Evolutionary conservation across 352 stramenopile species (phyloP), one percentile per base, ranked within the genome.

Genomic region (Peronosclerospora sorghi): DNA sequence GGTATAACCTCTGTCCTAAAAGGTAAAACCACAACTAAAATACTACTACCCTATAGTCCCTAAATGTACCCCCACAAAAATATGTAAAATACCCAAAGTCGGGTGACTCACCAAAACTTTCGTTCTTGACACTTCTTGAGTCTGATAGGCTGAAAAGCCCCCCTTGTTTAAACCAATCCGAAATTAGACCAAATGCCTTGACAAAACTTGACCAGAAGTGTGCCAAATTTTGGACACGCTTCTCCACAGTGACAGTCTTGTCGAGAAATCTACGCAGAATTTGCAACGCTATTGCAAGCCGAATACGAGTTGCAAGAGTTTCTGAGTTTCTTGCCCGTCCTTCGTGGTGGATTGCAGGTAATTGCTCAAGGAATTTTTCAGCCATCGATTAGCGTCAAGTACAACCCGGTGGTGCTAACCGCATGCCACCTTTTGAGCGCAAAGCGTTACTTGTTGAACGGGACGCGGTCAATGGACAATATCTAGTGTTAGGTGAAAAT

Each of bases 341-440:
- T 83, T 6, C 70, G 77, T 13, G 81, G 78, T 8, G 81, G 81
- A 0, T 68, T 93, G 17, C 76, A 89, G 45, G 75, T 73, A 1
- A 72, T 93, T 41, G 81, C 81, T 5, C 78, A 91, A 41, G 81
- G 81, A 10, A 85, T 93, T 15, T 93, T 90, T 38, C 81, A 93
- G 47, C 48, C 76, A 18, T 89, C 73, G 1, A 91, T 91, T 46
- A 82, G 78, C 27, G 77, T 93, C 54, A 91, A 93, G 56, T 74
- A 91, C 64, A 93, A 93, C 52, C 89, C 81, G 0, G 78, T 93
- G 29, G 56, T 89, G 23, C 54, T 93, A 57, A 70, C 26, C 63
- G 83, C 32, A 89, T 90, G 77, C 54, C 75, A 0, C 51, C 46
- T 14, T 90, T 93, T 45, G 80, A 90, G 44, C 62, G 62, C 32